Evolutionary conservation across 176 grass and related monocot species (phyloP).

Genomic region (Alloteropsis semialata): DNA sequence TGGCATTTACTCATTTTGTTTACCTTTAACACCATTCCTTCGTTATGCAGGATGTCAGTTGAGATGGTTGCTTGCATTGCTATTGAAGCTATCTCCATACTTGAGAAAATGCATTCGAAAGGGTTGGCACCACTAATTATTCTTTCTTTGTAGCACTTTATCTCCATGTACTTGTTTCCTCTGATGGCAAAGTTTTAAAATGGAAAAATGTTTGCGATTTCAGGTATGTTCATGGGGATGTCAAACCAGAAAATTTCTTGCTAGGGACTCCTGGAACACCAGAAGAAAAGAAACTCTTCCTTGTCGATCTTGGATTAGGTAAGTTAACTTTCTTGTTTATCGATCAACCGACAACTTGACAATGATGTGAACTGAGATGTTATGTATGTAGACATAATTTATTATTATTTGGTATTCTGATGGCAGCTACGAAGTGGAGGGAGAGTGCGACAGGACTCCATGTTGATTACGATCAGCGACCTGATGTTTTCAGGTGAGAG

Average conservation of each 20-base stretch:
- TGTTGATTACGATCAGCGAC: slow-evolving; percentile 93
- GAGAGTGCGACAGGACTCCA: slow-evolving; percentile 67
- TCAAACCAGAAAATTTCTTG: slow-evolving; percentile 99
- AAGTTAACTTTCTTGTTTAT: slow-evolving; percentile 8
- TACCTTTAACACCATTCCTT: slow-evolving; percentile 8
- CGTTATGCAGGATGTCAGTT: slow-evolving; percentile 74
- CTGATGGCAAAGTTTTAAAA: background rate
- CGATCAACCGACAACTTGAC: background rate
- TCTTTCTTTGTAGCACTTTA: background rate
- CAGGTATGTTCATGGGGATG: slow-evolving; percentile 97
- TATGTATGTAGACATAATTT: slow-evolving; percentile 11
- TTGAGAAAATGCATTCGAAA: slow-evolving; percentile 99
- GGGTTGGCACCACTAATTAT: slow-evolving; percentile 40
- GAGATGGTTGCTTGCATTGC: slow-evolving; percentile 99
- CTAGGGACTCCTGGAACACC: slow-evolving; percentile 79
- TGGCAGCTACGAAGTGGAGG: slow-evolving; percentile 90
- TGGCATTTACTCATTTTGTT: slow-evolving; percentile 37
- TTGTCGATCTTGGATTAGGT: slow-evolving; percentile 99
- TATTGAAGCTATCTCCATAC: slow-evolving; percentile 97
- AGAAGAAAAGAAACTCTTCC: slow-evolving; percentile 96
- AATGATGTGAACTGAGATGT: slow-evolving; percentile 20
- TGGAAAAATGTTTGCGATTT: slow-evolving; percentile 9
- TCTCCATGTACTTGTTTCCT: slow-evolving; percentile 18
- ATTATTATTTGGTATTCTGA: slow-evolving; percentile 29
- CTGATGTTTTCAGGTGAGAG: slow-evolving; percentile 95